Base-by-base conservation (phyloP, 1,284 basidiomycete genomes). In the Cryptococcus sp. region DNA sequence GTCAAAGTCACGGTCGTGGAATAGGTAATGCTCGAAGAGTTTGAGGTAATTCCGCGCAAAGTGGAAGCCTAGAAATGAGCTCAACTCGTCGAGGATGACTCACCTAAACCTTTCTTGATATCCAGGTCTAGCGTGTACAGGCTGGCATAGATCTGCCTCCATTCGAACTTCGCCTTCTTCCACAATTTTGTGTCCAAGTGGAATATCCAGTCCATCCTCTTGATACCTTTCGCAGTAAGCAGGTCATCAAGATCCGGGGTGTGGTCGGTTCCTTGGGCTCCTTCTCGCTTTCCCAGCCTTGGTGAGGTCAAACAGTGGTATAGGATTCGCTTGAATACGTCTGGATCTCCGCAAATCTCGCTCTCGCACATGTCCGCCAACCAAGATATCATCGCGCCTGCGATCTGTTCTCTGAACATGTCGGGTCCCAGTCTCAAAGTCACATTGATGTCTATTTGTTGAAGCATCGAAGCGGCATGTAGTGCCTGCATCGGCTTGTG, bases 1-100 rank as follows among this genome's bases (percentile, higher is more conserved):
- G 73, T 97, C 94, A 1, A 88, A 86, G 72, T 97, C 93, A 31
- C 92, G 83, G 67, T 97, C 94, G 30, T 89, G 85, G 45, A 94
- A 84, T 7, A 97, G 84, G 75, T 93, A 96, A 4, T 89, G 84
- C 66, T 95, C 90, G 64, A 93, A 87, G 49, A 96, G 81, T n/a
- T 85, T 83, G 57, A 86, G 86, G 73, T 95, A 97, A 34, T 91
- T 86, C 53, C 83, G 82, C 0, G 89, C 86, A 70, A 92, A 94
- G 59, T 88, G 88, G 2, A 86, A 84, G 5, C 89, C 91, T 92
- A 53, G 35, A 23, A 23, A 23, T 23, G 23, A 23, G 15, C 32
- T 41, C 50, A 31, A 35, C 13, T 14, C 32, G 30, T 11, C 31
- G 50, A 3, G 23, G 4, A 30, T 4, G 1, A 66, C 69, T 63